Evolutionary conservation across 1,284 basidiomycete genomes (phyloP), one percentile per base, ranked within the genome.

Genomic region (Coniferiporia weirii): DNA sequence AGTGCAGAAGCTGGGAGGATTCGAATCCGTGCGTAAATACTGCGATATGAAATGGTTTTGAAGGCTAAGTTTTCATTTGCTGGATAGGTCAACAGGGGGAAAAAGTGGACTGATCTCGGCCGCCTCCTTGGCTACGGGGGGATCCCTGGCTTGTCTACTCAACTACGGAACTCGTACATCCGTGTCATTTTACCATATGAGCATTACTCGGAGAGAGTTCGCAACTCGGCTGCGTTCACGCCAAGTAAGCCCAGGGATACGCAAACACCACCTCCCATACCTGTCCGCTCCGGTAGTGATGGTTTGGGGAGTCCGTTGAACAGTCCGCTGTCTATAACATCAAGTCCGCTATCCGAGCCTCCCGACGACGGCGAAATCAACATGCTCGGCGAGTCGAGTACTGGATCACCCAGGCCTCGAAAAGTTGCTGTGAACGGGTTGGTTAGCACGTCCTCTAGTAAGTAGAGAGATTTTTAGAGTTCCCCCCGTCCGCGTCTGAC

Each of bases 111-210:
- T 1, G 89, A 92, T 69, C 76, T 97, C 52, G 91, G 93, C 12
- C 81, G 86, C 45, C 76, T 84, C 40, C 77, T 98, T 53, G 94
- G 93, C 5, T 95, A 93, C 73, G 79, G 82, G 56, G 87, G 87
- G 40, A 84, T 91, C 46, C 89, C 89, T 15, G 89, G 90, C 50
- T 80, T 95, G 55, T 90, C 92, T 8, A 88, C 89, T 1, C 89
- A 94, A 69, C 83, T 98, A 71, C 94, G 92, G 74, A 87, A 86
- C 65, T 93, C 95, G 3, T 99, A 98, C 73, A 81, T 81, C 59
- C 86, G 89, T 59, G 91, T 99, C 70, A 91, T 99, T 64, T 79
- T 93, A 36, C 97, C 96, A 7, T 99, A 94, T 68, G 96, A 99
- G 69, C 84, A 90, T 67, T 98, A 94, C 72, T 87, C 87, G 59